Conservation (phyloP, 2,329 filamentous ascomycete genomes). For the Helicocarpus griseus region DNA sequence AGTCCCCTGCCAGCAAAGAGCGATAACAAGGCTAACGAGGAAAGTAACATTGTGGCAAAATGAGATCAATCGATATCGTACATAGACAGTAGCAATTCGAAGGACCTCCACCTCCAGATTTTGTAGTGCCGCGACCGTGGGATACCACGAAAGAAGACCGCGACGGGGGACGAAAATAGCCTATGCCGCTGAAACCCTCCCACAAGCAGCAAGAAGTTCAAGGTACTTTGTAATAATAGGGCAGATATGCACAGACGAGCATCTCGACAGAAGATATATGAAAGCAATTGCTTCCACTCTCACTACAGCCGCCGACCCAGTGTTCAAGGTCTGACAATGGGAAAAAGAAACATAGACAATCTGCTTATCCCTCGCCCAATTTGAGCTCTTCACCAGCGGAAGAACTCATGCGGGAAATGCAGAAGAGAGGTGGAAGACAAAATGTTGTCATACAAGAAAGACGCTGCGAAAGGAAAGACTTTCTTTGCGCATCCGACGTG, state of each 20-base stretch:
- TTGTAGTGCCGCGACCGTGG: not conserved
- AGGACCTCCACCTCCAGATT: not conserved
- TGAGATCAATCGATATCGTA: not conserved
- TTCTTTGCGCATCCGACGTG: not conserved
- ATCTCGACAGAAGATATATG: constrained; percentile 2
- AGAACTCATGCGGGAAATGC: not conserved
- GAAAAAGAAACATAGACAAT: not conserved
- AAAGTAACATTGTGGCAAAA: constrained; percentile 11
- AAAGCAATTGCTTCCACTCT: not conserved
- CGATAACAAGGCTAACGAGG: constrained; percentile 12
- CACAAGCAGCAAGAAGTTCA: not conserved
- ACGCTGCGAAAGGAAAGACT: not conserved
- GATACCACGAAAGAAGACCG: too few relatives aligned
- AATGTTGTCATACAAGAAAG: constrained; percentile 1
- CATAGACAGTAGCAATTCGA: not conserved
- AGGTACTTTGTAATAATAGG: not conserved
- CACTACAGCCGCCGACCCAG: not conserved
- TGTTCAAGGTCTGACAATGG: not conserved
- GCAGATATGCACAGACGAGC: not conserved
- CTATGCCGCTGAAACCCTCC: not conserved
- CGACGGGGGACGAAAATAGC: not conserved
- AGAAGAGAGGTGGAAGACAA: not conserved
- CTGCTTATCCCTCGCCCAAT: not conserved
- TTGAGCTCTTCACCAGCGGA: not conserved
- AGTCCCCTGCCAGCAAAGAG: constrained; percentile 16